Evolutionary conservation across 83 land plant species (phyloP).

Genomic region (Diphasiastrum complanatum): DNA sequence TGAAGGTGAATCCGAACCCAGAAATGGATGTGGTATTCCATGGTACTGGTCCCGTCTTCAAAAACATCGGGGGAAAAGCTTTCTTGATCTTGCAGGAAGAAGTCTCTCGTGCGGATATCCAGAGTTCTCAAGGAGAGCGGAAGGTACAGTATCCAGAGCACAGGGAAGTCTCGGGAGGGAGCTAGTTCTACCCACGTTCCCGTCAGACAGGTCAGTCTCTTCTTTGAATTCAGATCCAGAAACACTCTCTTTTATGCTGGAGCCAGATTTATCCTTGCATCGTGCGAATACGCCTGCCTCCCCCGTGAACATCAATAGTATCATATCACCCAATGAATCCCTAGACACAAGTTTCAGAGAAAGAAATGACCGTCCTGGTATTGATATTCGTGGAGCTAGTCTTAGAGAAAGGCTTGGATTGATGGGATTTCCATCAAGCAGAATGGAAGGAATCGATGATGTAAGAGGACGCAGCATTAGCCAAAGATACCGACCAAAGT

Average conservation of each 20-base stretch:
- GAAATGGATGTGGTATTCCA: conserved; percentile 70
- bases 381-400: conserved; percentile 47
- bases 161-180: conserved; percentile 6
- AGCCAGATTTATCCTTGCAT: conserved; percentile 19
- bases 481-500: conserved; percentile 66
- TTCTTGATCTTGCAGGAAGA: conserved; percentile 28
- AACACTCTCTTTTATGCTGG: conserved; percentile 10
- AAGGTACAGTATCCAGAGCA: conserved; percentile 22
- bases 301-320: conserved; percentile 48
- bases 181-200: background rate
- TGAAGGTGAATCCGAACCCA: conserved; percentile 46
- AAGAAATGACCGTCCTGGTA: conserved; percentile 17
- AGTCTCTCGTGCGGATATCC: conserved; percentile 40
- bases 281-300: conserved; percentile 34
- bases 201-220: conserved; percentile 18
- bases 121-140: conserved; percentile 38
- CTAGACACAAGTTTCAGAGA: conserved; percentile 21
- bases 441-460: conserved; percentile 33
- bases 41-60: conserved; percentile 62
- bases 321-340: conserved; percentile 38
- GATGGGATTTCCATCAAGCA: conserved; percentile 14
- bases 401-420: conserved; percentile 54
- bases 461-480: conserved; percentile 39
- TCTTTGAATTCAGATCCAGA: conserved; percentile 24
- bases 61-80: conserved; percentile 16